Percentiles rank a stretch among this genome's conserved stretches.
Evolutionary conservation across 1,284 basidiomycete species (phyloP).

Genomic region (Ustilago vetiveriae): DNA sequence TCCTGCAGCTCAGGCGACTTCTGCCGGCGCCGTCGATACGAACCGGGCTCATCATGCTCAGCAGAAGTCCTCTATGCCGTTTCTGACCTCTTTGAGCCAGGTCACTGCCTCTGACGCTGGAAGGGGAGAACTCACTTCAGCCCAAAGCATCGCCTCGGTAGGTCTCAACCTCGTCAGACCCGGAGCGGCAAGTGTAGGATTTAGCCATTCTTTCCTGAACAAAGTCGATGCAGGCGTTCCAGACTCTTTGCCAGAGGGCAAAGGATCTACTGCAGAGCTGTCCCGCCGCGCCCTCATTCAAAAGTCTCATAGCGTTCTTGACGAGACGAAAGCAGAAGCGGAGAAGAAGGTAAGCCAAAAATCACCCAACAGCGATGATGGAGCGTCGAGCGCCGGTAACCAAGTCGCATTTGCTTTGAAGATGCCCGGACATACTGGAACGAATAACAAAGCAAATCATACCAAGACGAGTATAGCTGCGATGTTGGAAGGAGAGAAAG

Average conservation of each 20-base stretch:
- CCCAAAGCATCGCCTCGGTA: slow-evolving; percentile 3
- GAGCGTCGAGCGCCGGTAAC: not conserved
- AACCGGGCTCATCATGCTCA: no score
- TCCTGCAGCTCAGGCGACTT: no score
- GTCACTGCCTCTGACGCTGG: not conserved
- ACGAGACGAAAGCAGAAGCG: not conserved
- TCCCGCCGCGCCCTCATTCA: not conserved
- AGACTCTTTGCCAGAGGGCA: not conserved
- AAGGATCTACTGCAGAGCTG: not conserved
- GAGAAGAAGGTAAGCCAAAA: not conserved
- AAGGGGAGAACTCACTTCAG: not conserved
- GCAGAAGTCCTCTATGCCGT: not conserved
- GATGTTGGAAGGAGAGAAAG: no score
- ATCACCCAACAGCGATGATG: not conserved
- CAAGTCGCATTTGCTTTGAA: not conserved
- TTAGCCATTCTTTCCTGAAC: not conserved
- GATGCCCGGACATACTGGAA: not conserved
- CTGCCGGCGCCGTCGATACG: no score
- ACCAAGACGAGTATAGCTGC: no score
- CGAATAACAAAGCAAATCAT: no score
- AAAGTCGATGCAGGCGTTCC: no score
- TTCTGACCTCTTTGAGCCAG: not conserved
- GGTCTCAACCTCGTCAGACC: slow-evolving; percentile 14
- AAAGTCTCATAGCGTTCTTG: not conserved
- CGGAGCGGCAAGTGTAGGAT: not conserved